phyloP scores from a whole-genome alignment of 1,284 basidiomycete species.

The Sphagnurus paluster region DNA sequence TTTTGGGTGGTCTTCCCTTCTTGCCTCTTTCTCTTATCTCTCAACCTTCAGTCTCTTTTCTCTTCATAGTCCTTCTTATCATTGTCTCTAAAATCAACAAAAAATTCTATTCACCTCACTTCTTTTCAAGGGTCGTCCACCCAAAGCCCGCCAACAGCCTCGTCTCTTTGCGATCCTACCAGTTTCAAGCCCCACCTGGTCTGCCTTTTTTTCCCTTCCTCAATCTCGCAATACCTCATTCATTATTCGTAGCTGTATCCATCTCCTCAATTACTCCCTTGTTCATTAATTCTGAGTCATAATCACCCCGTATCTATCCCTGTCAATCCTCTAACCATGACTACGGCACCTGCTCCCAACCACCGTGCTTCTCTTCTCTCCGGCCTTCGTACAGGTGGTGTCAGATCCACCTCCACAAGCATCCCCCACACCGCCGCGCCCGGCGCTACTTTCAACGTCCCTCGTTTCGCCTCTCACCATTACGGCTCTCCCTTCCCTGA shows the following conservation, averaged over 20 bases:
- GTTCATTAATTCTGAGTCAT: constrained; percentile 33
- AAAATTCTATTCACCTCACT: constrained; percentile 25
- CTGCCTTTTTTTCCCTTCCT: background rate
- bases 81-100: constrained; percentile 21
- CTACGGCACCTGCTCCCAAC: constrained; percentile 56
- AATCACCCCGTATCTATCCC: constrained; percentile 35
- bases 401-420: constrained; percentile 64
- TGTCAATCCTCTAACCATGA: constrained; percentile 47
- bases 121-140: constrained; percentile 18
- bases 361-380: constrained; percentile 79
- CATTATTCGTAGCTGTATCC: constrained; percentile 29
- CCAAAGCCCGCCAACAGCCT: constrained; percentile 11
- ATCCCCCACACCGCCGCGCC: constrained; percentile 72
- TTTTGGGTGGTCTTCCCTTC: constrained; percentile 28
- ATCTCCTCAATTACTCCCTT: constrained; percentile 24
- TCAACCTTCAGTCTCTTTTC: constrained; percentile 27
- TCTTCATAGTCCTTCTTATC: constrained; percentile 25
- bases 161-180: constrained; percentile 7
- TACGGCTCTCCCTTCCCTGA: constrained; percentile 42
- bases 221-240: constrained; percentile 3
- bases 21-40: constrained; percentile 32
- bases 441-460: constrained; percentile 58
- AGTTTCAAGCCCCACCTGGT: constrained; percentile 8
- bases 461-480: constrained; percentile 47
- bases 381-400: constrained; percentile 83